phyloP scores from a whole-genome alignment of 371 early-diverging fungal genomes.

The Mortierella sp. region DNA sequence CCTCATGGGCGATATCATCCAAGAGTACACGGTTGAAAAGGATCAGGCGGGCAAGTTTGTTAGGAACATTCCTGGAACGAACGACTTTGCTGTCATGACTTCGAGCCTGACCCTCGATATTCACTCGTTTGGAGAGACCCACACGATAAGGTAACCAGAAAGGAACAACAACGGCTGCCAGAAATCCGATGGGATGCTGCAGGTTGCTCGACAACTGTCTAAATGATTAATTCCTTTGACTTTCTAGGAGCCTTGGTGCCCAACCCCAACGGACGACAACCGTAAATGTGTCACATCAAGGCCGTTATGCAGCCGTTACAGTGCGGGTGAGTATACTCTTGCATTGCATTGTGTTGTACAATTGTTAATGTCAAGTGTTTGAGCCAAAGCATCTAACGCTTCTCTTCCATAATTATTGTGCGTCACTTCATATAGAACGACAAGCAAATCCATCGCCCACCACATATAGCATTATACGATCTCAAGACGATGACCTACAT shows the following conservation, averaged over 20 bases:
- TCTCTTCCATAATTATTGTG: background rate
- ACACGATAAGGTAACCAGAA: constrained; percentile 16
- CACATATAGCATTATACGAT: constrained; percentile 30
- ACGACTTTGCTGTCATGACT: constrained; percentile 18
- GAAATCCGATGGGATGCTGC: background rate
- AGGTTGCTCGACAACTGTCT: background rate
- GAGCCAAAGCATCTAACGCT: background rate
- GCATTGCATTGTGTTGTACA: background rate
- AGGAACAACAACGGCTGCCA: background rate
- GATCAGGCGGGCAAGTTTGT: background rate
- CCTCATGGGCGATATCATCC: constrained; percentile 17
- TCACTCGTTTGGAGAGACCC: constrained; percentile 13
- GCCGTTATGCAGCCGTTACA: background rate
- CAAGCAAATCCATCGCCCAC: constrained; percentile 13
- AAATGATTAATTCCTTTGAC: background rate
- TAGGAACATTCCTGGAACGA: constrained; percentile 29
- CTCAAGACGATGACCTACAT: constrained; percentile 22
- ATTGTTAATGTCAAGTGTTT: background rate
- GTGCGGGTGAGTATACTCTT: background rate
- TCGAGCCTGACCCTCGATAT: background rate
- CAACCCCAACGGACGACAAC: background rate
- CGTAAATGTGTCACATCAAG: background rate
- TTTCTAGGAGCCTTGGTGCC: background rate
- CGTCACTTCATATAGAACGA: background rate
- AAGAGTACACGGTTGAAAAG: constrained; percentile 14